Evolutionary conservation across 1,284 basidiomycete species (phyloP).

Genomic region (Hemileia vastatrix): DNA sequence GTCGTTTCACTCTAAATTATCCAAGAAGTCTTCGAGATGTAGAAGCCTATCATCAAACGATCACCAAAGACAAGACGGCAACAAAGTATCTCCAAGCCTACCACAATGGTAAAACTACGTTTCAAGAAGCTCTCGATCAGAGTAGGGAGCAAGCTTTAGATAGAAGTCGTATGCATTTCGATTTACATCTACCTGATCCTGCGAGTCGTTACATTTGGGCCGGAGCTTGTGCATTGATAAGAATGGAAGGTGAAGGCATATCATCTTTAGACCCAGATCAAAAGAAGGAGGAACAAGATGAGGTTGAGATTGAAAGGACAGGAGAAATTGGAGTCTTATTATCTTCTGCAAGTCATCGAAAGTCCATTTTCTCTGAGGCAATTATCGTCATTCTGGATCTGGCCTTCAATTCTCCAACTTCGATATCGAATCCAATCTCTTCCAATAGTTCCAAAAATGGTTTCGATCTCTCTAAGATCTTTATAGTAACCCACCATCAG

Average conservation of each 20-base stretch:
- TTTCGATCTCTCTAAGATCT: neutral
- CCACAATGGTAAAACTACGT: neutral
- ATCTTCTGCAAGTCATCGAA: neutral
- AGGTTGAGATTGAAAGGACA: neutral
- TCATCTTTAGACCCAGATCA: too few relatives aligned
- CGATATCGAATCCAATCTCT: neutral
- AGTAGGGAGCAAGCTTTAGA: neutral
- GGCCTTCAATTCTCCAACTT: neutral
- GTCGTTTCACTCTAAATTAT: neutral
- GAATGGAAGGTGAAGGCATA: neutral
- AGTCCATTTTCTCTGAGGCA: neutral
- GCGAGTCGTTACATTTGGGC: neutral
- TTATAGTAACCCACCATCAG: neutral
- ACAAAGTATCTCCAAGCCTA: neutral
- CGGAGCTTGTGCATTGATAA: neutral
- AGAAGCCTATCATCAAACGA: neutral
- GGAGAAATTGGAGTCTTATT: neutral
- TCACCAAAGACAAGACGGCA: neutral
- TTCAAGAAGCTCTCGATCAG: neutral
- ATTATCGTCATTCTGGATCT: neutral
- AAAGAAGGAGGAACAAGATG: neutral
- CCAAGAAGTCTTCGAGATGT: neutral
- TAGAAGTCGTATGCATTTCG: neutral
- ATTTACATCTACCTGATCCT: neutral
- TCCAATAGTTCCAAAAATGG: neutral